Conservation (phyloP, 169 alveolate species). For the Toxoplasma gondii region DNA sequence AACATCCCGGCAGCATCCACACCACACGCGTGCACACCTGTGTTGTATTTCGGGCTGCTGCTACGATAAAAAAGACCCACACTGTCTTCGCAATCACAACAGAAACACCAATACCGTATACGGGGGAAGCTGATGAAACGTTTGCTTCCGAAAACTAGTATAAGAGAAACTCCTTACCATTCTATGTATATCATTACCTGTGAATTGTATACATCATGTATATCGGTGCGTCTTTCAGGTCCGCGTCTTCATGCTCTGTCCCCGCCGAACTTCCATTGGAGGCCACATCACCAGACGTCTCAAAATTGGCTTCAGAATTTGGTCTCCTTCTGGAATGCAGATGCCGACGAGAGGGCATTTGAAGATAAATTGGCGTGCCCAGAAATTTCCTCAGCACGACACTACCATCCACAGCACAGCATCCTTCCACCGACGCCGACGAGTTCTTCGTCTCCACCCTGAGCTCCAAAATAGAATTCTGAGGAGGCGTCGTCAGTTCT, state of each 20-base stretch:
- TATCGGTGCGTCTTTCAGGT: not conserved
- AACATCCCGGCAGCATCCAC: not conserved
- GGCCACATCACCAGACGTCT: not conserved
- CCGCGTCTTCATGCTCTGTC: not conserved
- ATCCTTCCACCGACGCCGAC: not conserved
- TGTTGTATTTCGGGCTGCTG: too few relatives aligned
- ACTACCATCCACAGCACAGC: not conserved
- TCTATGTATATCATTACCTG: not conserved
- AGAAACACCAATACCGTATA: too few relatives aligned
- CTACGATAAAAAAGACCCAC: too few relatives aligned
- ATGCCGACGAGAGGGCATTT: not conserved
- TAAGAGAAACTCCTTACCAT: too few relatives aligned
- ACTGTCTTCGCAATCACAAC: too few relatives aligned
- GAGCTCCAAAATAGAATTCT: not conserved
- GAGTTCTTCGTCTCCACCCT: not conserved
- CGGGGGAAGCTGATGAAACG: too few relatives aligned
- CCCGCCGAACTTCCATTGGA: not conserved
- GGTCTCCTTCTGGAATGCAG: not conserved
- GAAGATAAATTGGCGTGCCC: constrained; percentile 2
- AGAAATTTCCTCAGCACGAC: constrained; percentile 9
- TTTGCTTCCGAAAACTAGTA: too few relatives aligned
- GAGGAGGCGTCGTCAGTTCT: not conserved
- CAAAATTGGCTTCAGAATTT: not conserved
- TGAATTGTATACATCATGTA: constrained; percentile 16
- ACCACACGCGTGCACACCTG: too few relatives aligned